phyloP scores from a whole-genome alignment of 1,284 basidiomycete species.

The Takashimella koratensis region DNA sequence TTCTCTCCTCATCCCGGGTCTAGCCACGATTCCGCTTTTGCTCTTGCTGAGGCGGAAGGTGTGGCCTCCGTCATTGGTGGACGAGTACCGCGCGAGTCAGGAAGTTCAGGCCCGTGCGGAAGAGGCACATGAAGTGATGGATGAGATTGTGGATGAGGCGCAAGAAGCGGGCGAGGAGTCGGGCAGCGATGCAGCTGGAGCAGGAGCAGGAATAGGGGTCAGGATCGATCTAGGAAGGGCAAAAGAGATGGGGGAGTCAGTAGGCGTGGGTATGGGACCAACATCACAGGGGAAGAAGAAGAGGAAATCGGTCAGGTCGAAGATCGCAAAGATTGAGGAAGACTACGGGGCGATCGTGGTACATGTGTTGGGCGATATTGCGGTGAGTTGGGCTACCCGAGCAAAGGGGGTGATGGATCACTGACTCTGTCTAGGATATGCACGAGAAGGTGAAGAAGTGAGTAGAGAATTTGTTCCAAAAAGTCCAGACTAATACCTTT shows the following conservation, averaged over 20 bases:
- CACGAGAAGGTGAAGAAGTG: slow-evolving; percentile 22
- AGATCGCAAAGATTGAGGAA: slow-evolving; percentile 6
- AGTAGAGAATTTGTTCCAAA: not conserved
- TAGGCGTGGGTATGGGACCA: not conserved
- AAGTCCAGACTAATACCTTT: not conserved
- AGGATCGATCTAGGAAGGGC: slow-evolving; percentile 5
- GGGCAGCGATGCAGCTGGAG: not conserved
- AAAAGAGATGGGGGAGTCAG: not conserved
- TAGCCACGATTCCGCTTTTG: slow-evolving; percentile 10
- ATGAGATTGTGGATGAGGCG: slow-evolving; percentile 8
- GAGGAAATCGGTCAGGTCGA: slow-evolving; percentile 2
- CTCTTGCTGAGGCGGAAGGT: slow-evolving; percentile 10
- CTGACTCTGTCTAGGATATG: slow-evolving; percentile 16
- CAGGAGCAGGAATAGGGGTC: slow-evolving; percentile 2
- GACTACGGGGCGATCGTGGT: slow-evolving; percentile 14
- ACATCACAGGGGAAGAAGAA: slow-evolving; percentile 5
- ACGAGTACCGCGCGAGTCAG: not conserved
- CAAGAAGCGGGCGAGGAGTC: not conserved
- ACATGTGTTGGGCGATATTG: slow-evolving; percentile 18
- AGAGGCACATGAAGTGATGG: slow-evolving; percentile 12
- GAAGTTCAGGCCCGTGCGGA: slow-evolving; percentile 1
- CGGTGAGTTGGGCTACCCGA: slow-evolving; percentile 12
- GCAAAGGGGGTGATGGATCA: too few species aligned
- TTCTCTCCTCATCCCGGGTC: slow-evolving; percentile 12
- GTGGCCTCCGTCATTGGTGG: slow-evolving; percentile 9